Percentiles rank a stretch among this genome's conserved stretches.
These are phyloP conservation scores for Betula pendula DNA, from an alignment of 306 rosid species.

Conservation along the genomic window DNA sequence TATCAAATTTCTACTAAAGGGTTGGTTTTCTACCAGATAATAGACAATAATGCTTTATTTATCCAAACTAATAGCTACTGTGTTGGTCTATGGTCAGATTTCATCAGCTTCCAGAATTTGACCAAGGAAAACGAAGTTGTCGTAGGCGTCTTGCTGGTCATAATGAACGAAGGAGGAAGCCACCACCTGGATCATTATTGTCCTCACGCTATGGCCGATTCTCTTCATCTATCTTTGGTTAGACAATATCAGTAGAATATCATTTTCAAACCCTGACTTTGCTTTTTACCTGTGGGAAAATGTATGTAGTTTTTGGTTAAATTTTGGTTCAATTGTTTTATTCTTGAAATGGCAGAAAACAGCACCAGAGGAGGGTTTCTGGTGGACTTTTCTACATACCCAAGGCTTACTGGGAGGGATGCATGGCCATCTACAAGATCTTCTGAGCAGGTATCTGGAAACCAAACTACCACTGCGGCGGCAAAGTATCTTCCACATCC, in stretches of 20 bases:
- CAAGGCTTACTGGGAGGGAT: conserved; percentile 55
- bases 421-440: conserved; percentile 45
- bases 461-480: conserved; percentile 30
- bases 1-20: background rate
- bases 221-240: conserved; percentile 62
- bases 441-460: conserved; percentile 48
- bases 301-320: conserved; percentile 3
- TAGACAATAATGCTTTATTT: background rate
- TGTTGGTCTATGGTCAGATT: conserved; percentile 57
- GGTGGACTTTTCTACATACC: conserved; percentile 73
- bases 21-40: background rate
- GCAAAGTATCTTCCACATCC: conserved; percentile 44
- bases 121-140: conserved; percentile 93
- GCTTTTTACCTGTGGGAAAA: background rate
- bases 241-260: conserved; percentile 32
- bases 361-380: conserved; percentile 61
- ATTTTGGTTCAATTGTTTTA: conserved; percentile 14
- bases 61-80: conserved; percentile 31
- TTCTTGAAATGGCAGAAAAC: conserved; percentile 46
- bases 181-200: conserved; percentile 68
- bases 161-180: conserved; percentile 94
- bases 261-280: conserved; percentile 10
- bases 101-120: conserved; percentile 91
- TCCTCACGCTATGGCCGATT: conserved; percentile 58
- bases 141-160: conserved; percentile 95